phyloP scores from a whole-genome alignment of 192 early-diverging fungal species.

The Cetraspora pellucida region DNA sequence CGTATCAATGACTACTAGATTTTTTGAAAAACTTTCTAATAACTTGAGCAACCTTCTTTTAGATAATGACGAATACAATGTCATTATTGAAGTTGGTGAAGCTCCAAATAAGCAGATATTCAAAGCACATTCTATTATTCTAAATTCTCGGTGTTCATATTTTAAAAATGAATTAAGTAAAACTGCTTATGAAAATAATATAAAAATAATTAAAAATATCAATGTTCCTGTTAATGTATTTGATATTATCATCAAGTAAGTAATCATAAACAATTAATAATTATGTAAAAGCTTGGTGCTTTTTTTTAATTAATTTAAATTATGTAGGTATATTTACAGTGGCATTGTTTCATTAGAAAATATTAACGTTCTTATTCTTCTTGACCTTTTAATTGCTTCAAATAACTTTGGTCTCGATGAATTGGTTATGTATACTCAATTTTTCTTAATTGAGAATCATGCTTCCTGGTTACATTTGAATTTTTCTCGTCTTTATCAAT shows the following conservation, averaged over 20 bases:
- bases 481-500: background rate
- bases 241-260: slow-evolving; percentile 4
- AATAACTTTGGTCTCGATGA: background rate
- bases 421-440: background rate
- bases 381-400: background rate
- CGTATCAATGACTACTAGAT: too few relatives aligned
- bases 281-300: background rate
- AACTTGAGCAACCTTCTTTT: background rate
- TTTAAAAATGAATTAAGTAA: background rate
- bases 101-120: background rate
- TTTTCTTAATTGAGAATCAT: background rate
- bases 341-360: background rate
- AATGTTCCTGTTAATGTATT: background rate
- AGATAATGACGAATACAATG: slow-evolving; percentile 3
- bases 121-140: background rate
- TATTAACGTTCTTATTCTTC: background rate
- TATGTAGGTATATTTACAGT: background rate
- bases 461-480: background rate
- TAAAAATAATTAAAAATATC: background rate
- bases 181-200: background rate
- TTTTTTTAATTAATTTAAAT: background rate
- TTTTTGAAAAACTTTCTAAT: too few relatives aligned
- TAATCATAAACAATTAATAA: background rate
- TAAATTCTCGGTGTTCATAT: background rate
- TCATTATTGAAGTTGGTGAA: slow-evolving; percentile 6